Evolutionary conservation across 202 grass and related monocot genomes (phyloP).

Genomic region (Bolboschoenoplectus hybrid): DNA sequence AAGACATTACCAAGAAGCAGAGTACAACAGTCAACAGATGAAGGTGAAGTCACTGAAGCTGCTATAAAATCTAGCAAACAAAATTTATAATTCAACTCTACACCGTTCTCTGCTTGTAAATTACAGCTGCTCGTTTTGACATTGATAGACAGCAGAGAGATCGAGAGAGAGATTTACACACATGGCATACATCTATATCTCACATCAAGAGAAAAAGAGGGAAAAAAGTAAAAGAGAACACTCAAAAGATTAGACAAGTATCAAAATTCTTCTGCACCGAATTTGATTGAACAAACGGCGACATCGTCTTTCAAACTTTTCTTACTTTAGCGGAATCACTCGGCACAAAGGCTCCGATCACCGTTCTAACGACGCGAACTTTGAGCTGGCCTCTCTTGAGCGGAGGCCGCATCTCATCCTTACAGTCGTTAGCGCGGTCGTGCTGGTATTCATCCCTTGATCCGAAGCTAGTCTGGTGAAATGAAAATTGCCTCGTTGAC

Average conservation of each 20-base stretch:
- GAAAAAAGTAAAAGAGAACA: not conserved
- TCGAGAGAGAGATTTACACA: not conserved
- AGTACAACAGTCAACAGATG: not conserved
- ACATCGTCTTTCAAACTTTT: conserved; percentile 16
- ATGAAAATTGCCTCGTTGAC: not conserved
- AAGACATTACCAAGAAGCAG: not conserved
- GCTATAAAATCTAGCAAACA: not conserved
- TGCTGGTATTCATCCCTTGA: conserved; percentile 8
- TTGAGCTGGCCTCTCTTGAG: conserved; percentile 74
- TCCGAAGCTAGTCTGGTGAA: conserved; percentile 35
- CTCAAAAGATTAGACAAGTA: not conserved
- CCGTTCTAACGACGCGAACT: conserved; percentile 49
- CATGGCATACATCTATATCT: not conserved
- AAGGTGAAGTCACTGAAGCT: not conserved
- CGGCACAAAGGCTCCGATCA: conserved; percentile 42
- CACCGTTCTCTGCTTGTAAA: not conserved
- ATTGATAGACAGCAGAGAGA: not conserved
- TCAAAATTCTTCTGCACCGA: not conserved
- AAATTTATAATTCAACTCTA: not conserved
- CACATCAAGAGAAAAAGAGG: not conserved
- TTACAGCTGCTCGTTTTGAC: not conserved
- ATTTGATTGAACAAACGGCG: not conserved
- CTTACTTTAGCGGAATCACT: conserved; percentile 32
- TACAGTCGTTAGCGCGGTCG: conserved; percentile 32
- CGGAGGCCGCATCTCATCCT: conserved; percentile 54